Percentiles rank a stretch among this genome's conserved stretches.
phyloP scores from a whole-genome alignment of 768 basidiomycete genomes.

The Trametes cingulata region DNA sequence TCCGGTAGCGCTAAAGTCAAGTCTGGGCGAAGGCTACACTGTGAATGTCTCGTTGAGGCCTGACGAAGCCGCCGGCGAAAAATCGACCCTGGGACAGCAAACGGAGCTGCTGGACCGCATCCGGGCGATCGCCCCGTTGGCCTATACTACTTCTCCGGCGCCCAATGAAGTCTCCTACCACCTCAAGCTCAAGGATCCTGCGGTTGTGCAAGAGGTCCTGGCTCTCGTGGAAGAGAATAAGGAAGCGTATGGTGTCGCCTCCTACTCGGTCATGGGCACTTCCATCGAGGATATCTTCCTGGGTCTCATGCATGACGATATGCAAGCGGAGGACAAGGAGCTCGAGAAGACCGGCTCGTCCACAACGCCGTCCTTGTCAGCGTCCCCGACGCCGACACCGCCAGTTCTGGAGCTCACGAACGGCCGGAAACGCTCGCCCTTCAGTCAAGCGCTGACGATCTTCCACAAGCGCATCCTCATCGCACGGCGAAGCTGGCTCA shows the following conservation, averaged over 20 bases:
- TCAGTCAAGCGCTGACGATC: conserved; percentile 69
- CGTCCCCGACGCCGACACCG: background rate
- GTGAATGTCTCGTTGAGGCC: conserved; percentile 48
- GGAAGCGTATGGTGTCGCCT: conserved; percentile 39
- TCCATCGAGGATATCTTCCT: conserved; percentile 85
- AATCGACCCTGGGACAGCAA: conserved; percentile 26
- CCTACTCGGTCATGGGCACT: conserved; percentile 70
- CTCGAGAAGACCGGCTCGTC: conserved; percentile 18
- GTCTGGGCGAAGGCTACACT: conserved; percentile 71
- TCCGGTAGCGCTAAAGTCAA: conserved; percentile 72
- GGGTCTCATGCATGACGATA: conserved; percentile 55
- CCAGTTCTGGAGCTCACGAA: conserved; percentile 43
- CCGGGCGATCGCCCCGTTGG: conserved; percentile 41
- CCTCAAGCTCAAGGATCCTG: conserved; percentile 60
- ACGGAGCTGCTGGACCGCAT: conserved; percentile 22
- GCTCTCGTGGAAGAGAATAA: conserved; percentile 51
- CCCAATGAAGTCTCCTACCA: conserved; percentile 52
- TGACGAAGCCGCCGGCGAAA: conserved; percentile 25
- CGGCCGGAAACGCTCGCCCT: conserved; percentile 55
- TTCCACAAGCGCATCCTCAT: conserved; percentile 71
- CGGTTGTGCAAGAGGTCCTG: conserved; percentile 55
- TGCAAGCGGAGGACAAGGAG: conserved; percentile 31
- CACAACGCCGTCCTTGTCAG: conserved; percentile 15
- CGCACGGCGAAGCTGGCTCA: conserved; percentile 66
- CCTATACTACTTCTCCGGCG: conserved; percentile 44